Conservation (phyloP, 441 rosid species). For the Isatis lusitanica region DNA sequence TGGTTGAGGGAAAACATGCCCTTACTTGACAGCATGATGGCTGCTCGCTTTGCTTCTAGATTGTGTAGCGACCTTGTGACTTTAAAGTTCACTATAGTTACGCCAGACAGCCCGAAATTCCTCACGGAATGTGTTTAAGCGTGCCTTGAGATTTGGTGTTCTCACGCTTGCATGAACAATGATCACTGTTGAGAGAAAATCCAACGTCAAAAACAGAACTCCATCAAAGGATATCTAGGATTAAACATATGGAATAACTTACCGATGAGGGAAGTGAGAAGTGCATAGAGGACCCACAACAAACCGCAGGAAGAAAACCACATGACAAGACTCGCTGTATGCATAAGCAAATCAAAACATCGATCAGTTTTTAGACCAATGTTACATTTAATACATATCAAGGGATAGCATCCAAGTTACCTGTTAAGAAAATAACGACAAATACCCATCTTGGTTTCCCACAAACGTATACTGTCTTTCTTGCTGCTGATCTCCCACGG, state of each 20-base stretch:
- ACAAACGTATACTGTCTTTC: constrained; percentile 77
- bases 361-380: constrained; percentile 1
- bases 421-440: constrained; percentile 63
- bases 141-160: constrained; percentile 97
- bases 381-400: not conserved
- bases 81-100: constrained; percentile 86
- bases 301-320: constrained; percentile 92
- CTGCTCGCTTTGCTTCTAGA: constrained; percentile 14
- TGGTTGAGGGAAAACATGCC: constrained; percentile 4
- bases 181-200: constrained; percentile 47
- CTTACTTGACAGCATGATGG: constrained; percentile 19
- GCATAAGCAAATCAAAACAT: constrained; percentile 7
- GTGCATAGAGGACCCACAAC: constrained; percentile 79
- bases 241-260: constrained; percentile 30
- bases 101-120: constrained; percentile 99
- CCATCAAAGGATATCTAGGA: constrained; percentile 6
- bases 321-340: constrained; percentile 66
- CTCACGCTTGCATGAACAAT: constrained; percentile 89
- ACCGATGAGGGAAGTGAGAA: constrained; percentile 76
- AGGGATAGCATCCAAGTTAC: constrained; percentile 40
- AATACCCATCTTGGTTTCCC: constrained; percentile 92
- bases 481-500: constrained; percentile 90
- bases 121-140: constrained; percentile 93
- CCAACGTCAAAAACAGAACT: not conserved
- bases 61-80: constrained; percentile 15